Evolutionary conservation across 2,329 filamentous ascomycete genomes (phyloP), one percentile per base, ranked within the genome.

Genomic region (Pestalotiopsis sp.): DNA sequence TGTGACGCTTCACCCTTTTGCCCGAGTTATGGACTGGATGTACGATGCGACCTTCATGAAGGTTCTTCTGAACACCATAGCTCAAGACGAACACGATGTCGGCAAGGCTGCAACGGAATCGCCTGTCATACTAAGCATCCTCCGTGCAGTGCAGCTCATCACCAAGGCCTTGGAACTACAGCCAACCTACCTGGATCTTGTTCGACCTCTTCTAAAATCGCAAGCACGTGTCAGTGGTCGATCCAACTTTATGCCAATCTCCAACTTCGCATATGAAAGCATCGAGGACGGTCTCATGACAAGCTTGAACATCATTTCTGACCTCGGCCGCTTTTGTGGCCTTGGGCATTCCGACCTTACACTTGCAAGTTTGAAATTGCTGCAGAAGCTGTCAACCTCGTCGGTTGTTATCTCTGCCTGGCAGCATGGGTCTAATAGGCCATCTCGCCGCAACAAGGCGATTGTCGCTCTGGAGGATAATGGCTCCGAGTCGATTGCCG

Each of bases 1-100:
- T 77, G 90, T 96, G 69, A 89, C 90, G 27, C 87, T 97, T 66
- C 97, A 99, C 81, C 95, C 97, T 0, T 99, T 98, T 76, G 91
- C 93, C 3, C 90, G 97, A 69, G 91, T 97, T 17, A 98, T 98
- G 93, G 96, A 99, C 77, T 98, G 96, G 94, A 89, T 99, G 81
- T 97, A 97, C 80, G 98, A 97, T 77, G 93, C 97, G 75, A 93
- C 92, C 72, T 93, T 98, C 25, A 89, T 97, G 75, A 88, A 88
- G 72, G 89, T 91, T 14, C 82, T 99, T 1, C 95, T 98, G 79
- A 86, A 89, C 68, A 89, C 92, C 12, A 89, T 96, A 38, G 92
- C 95, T 73, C 92, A 97, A 77, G 89, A 95, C 73, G 82, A 91
- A 17, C 84, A 87, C 7, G 90, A 93, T 69, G 87, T 98, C 56